phyloP scores from a whole-genome alignment of 1,284 basidiomycete genomes.

The Cutaneotrichosporon cavernicola region DNA sequence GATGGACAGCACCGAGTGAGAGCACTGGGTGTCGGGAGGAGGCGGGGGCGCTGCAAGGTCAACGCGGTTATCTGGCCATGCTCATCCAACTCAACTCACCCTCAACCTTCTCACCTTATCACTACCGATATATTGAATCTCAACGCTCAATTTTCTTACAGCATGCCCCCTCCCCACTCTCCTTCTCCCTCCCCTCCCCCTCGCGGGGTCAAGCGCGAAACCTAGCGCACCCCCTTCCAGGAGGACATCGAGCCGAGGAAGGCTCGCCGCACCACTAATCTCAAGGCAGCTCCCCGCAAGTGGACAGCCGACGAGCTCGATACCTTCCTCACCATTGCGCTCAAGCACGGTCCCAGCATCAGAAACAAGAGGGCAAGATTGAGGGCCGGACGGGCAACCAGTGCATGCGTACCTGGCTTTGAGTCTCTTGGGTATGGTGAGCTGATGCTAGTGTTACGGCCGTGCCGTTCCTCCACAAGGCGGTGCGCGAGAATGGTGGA shows the following conservation, averaged over 20 bases:
- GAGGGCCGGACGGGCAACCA: slow-evolving; percentile 15
- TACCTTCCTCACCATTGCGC: slow-evolving; percentile 12
- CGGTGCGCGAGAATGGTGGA: slow-evolving; percentile 8
- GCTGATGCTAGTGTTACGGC: slow-evolving; percentile 14
- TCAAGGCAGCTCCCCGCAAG: slow-evolving; percentile 3
- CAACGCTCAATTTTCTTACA: too few relatives aligned
- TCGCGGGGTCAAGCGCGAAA: not conserved
- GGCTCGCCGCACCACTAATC: not conserved
- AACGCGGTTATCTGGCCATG: not conserved
- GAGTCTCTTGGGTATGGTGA: not conserved
- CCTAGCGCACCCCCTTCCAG: not conserved
- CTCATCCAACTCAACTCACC: not conserved
- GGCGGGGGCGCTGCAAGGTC: not conserved
- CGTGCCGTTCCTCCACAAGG: slow-evolving; percentile 13
- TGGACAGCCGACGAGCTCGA: slow-evolving; percentile 18
- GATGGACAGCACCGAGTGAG: not conserved
- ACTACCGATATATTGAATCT: too few relatives aligned
- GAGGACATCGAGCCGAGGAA: slow-evolving; percentile 4
- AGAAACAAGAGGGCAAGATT: slow-evolving; percentile 19
- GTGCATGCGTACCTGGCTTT: slow-evolving; percentile 20
- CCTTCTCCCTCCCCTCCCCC: not conserved
- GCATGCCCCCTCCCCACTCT: too few relatives aligned
- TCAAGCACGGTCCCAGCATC: not conserved
- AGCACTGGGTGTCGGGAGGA: not conserved
- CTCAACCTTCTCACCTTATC: too few relatives aligned